Conservation (phyloP, 495 filamentous ascomycete genomes). For the Aspergillus mulundensis region DNA sequence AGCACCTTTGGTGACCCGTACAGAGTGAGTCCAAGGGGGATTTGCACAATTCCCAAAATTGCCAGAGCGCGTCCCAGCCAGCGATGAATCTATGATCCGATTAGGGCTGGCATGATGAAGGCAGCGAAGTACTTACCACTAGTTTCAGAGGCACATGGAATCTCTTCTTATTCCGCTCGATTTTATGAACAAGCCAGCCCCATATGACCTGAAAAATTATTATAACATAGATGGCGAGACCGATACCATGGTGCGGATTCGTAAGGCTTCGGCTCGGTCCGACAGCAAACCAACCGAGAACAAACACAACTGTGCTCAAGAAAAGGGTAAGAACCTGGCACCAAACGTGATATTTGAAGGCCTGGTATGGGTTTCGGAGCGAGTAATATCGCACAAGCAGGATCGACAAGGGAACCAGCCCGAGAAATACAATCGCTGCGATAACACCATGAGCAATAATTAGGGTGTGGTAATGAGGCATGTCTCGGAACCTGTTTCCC, state of each 20-base stretch:
- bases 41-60: slow-evolving; percentile 78
- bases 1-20: slow-evolving; percentile 83
- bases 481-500: slow-evolving; percentile 79
- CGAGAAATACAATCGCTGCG: slow-evolving; percentile 82
- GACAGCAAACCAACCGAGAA: slow-evolving; percentile 75
- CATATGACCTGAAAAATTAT: slow-evolving; percentile 76
- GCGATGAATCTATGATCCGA: slow-evolving; percentile 58
- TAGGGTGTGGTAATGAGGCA: slow-evolving; percentile 71
- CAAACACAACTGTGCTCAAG: slow-evolving; percentile 67
- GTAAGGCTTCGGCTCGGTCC: slow-evolving; percentile 71
- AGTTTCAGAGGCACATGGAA: slow-evolving; percentile 61
- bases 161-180: slow-evolving; percentile 56
- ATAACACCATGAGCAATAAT: slow-evolving; percentile 82
- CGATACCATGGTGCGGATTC: slow-evolving; percentile 95
- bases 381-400: slow-evolving; percentile 73
- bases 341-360: slow-evolving; percentile 78
- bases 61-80: slow-evolving; percentile 78
- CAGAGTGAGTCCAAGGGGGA: slow-evolving; percentile 83
- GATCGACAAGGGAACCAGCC: slow-evolving; percentile 74
- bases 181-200: slow-evolving; percentile 65
- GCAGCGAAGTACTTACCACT: slow-evolving; percentile 50
- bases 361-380: slow-evolving; percentile 55
- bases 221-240: slow-evolving; percentile 80
- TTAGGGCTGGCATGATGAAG: slow-evolving; percentile 6
- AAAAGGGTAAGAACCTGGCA: slow-evolving; percentile 75